Evolutionary conservation across 441 rosid species (phyloP).

Genomic region (Mallotus repandus): DNA sequence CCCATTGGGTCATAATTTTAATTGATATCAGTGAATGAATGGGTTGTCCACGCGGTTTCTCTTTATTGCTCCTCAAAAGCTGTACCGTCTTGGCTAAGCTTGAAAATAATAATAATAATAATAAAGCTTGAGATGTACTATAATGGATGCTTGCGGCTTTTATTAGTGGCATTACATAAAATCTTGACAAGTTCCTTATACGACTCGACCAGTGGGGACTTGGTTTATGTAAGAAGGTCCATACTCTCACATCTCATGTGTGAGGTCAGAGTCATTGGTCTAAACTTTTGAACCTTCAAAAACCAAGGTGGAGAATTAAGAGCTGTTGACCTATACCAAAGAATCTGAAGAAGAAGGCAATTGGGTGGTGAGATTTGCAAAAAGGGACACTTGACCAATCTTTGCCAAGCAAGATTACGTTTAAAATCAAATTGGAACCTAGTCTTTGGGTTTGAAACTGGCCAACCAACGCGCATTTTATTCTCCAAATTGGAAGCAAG

Average conservation of each 20-base stretch:
- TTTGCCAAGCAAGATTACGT: no score
- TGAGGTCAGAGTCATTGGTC: neutral
- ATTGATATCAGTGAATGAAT: slow-evolving; percentile 20
- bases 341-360: neutral
- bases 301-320: neutral
- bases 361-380: no score
- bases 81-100: neutral
- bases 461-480: no score
- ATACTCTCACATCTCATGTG: neutral
- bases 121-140: neutral
- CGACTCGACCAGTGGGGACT: no score
- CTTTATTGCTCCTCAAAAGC: neutral
- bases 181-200: neutral
- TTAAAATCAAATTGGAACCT: no score
- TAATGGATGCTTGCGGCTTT: neutral
- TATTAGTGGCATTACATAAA: neutral
- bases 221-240: neutral
- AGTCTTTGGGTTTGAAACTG: no score
- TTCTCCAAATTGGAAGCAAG: no score
- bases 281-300: neutral
- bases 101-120: neutral
- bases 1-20: slow-evolving; percentile 15
- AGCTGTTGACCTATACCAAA: neutral
- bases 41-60: slow-evolving; percentile 52
- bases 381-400: no score